Conservation (phyloP, 1,284 basidiomycete species). For the Cutaneotrichosporon spelunceum region DNA sequence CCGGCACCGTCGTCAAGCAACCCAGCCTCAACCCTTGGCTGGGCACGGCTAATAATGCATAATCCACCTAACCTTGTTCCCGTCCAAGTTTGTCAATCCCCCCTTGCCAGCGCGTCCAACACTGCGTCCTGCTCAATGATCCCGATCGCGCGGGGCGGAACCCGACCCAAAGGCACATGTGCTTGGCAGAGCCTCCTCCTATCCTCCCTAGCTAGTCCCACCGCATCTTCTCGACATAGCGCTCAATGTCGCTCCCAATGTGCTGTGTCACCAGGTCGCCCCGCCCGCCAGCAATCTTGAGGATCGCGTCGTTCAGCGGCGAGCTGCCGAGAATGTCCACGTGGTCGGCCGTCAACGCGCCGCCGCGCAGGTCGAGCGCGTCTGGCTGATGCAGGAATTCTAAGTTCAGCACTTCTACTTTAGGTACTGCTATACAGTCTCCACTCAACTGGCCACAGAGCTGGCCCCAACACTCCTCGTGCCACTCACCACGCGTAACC, state of each 20-base stretch:
- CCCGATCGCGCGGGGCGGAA: too few relatives aligned
- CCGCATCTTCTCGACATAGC: conserved; percentile 69
- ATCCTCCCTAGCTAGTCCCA: conserved; percentile 57
- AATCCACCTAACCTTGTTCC: too few relatives aligned
- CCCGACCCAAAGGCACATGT: too few relatives aligned
- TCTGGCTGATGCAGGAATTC: conserved; percentile 79
- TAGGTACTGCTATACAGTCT: too few relatives aligned
- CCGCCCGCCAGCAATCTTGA: conserved; percentile 61
- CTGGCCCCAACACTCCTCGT: too few relatives aligned
- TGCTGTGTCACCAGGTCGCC: conserved; percentile 57
- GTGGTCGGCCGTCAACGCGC: conserved; percentile 83
- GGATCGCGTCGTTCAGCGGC: conserved; percentile 81
- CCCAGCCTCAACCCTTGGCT: too few relatives aligned
- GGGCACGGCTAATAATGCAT: background rate
- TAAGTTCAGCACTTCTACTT: conserved; percentile 37
- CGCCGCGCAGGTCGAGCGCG: conserved; percentile 73
- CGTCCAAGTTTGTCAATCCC: too few relatives aligned
- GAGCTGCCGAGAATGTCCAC: conserved; percentile 90
- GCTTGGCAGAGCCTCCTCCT: too few relatives aligned
- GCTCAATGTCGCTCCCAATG: conserved; percentile 73
- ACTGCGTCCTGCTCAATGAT: too few relatives aligned
- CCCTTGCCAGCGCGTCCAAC: too few relatives aligned
- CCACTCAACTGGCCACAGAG: too few relatives aligned
- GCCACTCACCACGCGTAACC: conserved; percentile 75
- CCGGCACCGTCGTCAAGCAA: too few relatives aligned